Percentiles rank a stretch among this genome's conserved stretches.
These are phyloP conservation scores for Solanum hybrid DNA, from an alignment of 305 asterid genomes.

Conservation along the genomic window DNA sequence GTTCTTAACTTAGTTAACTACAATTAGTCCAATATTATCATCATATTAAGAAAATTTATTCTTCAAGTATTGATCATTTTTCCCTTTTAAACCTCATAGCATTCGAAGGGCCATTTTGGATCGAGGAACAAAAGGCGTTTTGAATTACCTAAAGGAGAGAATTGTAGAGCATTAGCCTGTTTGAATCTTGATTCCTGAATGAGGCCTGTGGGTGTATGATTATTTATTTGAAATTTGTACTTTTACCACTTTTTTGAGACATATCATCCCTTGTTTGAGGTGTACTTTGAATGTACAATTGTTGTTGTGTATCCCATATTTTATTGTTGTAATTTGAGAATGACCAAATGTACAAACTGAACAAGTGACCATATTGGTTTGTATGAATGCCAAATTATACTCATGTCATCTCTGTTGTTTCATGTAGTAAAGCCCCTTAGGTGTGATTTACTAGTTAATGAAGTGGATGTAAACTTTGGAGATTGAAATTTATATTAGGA, in stretches of 20 bases:
- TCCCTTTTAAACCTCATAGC: constrained; percentile 27
- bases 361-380: background rate
- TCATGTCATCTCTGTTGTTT: background rate
- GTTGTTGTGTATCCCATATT: background rate
- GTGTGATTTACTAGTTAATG: background rate
- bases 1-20: background rate
- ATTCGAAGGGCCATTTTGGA: constrained; percentile 78
- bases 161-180: constrained; percentile 37
- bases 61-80: background rate
- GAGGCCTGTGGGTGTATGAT: background rate
- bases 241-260: background rate
- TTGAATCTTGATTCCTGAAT: background rate
- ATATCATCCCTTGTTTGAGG: background rate
- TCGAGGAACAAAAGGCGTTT: constrained; percentile 76
- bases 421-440: background rate
- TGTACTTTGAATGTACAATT: background rate
- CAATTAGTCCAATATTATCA: background rate
- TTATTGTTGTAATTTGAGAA: background rate
- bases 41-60: background rate
- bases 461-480: background rate
- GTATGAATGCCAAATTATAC: background rate
- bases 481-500: background rate
- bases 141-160: constrained; percentile 69
- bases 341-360: background rate
- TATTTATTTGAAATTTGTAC: background rate